Conservation (phyloP, 441 rosid species). For the Eutrema salsugineum region DNA sequence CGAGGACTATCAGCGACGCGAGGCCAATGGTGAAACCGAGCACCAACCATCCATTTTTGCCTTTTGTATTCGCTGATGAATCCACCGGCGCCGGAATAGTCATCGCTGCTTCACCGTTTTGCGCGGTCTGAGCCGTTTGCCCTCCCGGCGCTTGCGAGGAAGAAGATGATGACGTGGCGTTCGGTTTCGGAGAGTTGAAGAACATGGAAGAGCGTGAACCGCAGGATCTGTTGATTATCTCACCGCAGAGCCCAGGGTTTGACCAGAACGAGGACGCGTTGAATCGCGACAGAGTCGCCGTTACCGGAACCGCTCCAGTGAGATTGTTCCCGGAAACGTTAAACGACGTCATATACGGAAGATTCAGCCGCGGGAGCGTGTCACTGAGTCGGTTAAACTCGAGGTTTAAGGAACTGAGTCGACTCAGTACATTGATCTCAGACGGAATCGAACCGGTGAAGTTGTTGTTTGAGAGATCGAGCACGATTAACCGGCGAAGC, state of each 20-base stretch:
- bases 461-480: constrained; percentile 59
- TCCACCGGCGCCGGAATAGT: constrained; percentile 36
- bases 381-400: constrained; percentile 61
- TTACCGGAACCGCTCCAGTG: constrained; percentile 59
- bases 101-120: constrained; percentile 35
- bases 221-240: constrained; percentile 62
- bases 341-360: constrained; percentile 42
- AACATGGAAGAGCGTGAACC: constrained; percentile 50
- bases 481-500: constrained; percentile 49
- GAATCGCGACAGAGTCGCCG: constrained; percentile 60
- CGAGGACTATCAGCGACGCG: constrained; percentile 38
- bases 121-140: constrained; percentile 35
- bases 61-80: constrained; percentile 23
- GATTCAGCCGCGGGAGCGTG: constrained; percentile 66
- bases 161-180: constrained; percentile 36
- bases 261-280: constrained; percentile 47
- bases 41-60: constrained; percentile 35
- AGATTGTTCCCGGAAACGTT: constrained; percentile 77
- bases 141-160: constrained; percentile 35
- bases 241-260: constrained; percentile 77
- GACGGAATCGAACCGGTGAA: constrained; percentile 63
- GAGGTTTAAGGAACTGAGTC: constrained; percentile 55
- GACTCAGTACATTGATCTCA: constrained; percentile 38
- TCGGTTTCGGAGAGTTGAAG: constrained; percentile 35
- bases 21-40: constrained; percentile 52